phyloP scores from a whole-genome alignment of 2,329 filamentous ascomycete genomes.

The Phyllachora maydis region DNA sequence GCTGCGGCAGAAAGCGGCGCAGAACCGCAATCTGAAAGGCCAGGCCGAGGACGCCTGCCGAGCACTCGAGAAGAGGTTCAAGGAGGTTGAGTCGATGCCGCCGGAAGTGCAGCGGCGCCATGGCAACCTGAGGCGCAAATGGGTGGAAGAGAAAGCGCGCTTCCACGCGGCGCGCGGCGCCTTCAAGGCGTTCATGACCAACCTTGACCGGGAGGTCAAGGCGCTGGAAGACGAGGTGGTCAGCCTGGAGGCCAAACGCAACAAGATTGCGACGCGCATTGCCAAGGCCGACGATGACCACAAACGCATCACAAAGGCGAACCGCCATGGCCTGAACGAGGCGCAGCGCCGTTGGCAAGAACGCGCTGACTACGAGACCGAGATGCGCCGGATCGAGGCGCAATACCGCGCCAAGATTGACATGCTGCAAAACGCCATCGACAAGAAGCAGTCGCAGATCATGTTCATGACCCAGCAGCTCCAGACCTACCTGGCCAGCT shows the following conservation, averaged over 20 bases:
- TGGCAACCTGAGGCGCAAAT: constrained; percentile 28
- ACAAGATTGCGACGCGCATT: constrained; percentile 52
- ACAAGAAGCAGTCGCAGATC: constrained; percentile 18
- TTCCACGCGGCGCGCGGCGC: constrained; percentile 34
- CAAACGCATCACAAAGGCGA: constrained; percentile 48
- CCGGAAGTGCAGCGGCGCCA: constrained; percentile 37
- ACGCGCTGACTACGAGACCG: constrained; percentile 22
- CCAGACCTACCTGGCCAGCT: constrained; percentile 18
- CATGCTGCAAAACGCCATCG: constrained; percentile 13
- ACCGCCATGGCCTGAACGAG: constrained; percentile 41
- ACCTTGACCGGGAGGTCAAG: constrained; percentile 41
- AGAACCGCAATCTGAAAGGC: constrained; percentile 54
- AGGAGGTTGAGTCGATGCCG: constrained; percentile 41
- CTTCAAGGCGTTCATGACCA: constrained; percentile 36
- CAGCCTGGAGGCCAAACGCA: constrained; percentile 43
- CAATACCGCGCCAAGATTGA: constrained; percentile 18
- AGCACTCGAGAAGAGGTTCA: constrained; percentile 34
- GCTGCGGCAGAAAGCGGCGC: constrained; percentile 51
- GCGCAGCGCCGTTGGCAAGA: constrained; percentile 37
- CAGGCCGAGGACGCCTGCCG: constrained; percentile 22
- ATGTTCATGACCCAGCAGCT: constrained; percentile 13
- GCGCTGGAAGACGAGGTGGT: constrained; percentile 42
- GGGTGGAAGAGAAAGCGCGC: constrained; percentile 32
- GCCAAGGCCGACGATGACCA: constrained; percentile 54
- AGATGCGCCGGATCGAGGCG: constrained; percentile 22